phyloP scores from a whole-genome alignment of 257 asterid genomes.

The Scutellaria minor region DNA sequence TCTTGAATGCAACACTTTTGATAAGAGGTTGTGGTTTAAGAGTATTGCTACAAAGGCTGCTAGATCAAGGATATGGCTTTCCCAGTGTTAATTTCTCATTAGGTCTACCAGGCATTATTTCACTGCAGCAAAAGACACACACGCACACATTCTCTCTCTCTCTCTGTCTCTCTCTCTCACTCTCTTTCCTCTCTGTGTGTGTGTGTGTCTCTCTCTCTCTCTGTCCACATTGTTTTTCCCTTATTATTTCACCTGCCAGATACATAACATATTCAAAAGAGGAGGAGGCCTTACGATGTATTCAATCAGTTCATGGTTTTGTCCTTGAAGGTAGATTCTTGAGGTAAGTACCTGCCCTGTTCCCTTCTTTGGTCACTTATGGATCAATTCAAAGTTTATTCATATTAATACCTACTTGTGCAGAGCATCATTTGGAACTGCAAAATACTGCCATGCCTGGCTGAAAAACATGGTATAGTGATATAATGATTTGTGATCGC shows the following conservation, averaged over 20 bases:
- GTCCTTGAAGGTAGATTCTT: slow-evolving; percentile 78
- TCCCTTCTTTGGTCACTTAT: slow-evolving; percentile 20
- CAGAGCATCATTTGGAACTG: slow-evolving; percentile 99
- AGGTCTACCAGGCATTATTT: slow-evolving; percentile 21
- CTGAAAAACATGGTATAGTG: slow-evolving; percentile 79
- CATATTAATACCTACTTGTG: slow-evolving; percentile 36
- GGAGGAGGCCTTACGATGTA: slow-evolving; percentile 93
- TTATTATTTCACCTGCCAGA: slow-evolving; percentile 48
- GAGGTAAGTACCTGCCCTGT: slow-evolving; percentile 59
- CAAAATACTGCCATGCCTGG: slow-evolving; percentile 98
- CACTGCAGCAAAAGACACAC: not conserved
- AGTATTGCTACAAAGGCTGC: not conserved
- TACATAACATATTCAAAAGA: slow-evolving; percentile 86
- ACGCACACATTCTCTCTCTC: not conserved
- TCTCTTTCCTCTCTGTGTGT: not conserved
- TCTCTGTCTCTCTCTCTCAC: not conserved
- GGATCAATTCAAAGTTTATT: not conserved
- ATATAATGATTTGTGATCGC: slow-evolving; percentile 29
- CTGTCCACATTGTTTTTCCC: slow-evolving; percentile 7
- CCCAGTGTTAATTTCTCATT: not conserved
- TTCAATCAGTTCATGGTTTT: slow-evolving; percentile 92
- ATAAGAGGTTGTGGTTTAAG: slow-evolving; percentile 2
- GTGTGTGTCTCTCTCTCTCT: slow-evolving; percentile 1
- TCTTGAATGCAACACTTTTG: not conserved
- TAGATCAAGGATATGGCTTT: slow-evolving; percentile 17